These are phyloP conservation scores for Eucalyptus cloeziana DNA, from an alignment of 345 rosid genomes.

Conservation along the genomic window DNA sequence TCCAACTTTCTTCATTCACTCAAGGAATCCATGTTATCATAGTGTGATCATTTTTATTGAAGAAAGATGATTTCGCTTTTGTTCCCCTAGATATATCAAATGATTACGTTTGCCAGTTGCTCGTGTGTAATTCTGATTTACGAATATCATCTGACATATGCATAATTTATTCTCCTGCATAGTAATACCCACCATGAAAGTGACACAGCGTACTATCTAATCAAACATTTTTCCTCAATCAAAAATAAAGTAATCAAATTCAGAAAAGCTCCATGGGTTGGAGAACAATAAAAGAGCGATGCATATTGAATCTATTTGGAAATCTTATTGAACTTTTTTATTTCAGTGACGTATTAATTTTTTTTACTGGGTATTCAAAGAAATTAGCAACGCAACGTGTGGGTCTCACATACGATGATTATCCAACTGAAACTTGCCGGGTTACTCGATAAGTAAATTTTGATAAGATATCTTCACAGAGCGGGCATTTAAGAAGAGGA, in stretches of 20 bases:
- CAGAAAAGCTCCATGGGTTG: background rate
- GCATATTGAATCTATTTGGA: rapidly evolving
- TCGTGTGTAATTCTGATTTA: background rate
- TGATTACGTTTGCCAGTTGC: background rate
- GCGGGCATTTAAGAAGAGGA: background rate
- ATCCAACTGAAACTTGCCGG: background rate
- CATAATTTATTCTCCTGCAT: background rate
- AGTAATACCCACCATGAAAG: background rate
- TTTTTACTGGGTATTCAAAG: background rate
- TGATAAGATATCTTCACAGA: background rate
- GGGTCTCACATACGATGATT: rapidly evolving
- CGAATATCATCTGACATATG: background rate
- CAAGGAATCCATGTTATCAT: background rate
- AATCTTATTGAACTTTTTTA: background rate
- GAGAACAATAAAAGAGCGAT: no score
- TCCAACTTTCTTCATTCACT: background rate
- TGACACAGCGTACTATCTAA: rapidly evolving
- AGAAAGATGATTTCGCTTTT: background rate
- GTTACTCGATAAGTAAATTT: background rate
- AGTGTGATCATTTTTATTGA: background rate
- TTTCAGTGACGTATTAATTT: background rate
- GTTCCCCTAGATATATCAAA: background rate
- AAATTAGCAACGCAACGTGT: rapidly evolving
- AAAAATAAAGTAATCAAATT: background rate
- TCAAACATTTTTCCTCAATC: background rate